phyloP scores from a whole-genome alignment of 2,329 filamentous ascomycete species.

The Alternaria longipes region DNA sequence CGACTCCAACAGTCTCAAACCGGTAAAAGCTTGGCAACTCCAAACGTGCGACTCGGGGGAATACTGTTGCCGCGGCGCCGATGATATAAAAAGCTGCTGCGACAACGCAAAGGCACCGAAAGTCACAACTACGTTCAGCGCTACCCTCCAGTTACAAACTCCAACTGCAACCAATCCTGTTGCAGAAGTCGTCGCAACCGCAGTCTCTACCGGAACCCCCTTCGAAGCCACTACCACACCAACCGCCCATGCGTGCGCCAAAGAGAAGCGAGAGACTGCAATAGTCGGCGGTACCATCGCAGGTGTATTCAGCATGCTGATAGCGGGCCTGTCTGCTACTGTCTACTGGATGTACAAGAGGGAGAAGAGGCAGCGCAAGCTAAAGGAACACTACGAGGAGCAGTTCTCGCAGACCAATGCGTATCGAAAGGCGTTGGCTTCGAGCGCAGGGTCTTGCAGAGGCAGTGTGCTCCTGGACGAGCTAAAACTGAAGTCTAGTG shows the following conservation, averaged over 20 bases:
- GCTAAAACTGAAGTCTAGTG: conserved; percentile 4
- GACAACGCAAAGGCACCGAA: conserved; percentile 36
- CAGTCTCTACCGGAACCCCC: conserved; percentile 17
- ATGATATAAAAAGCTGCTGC: conserved; percentile 42
- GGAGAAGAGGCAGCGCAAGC: conserved; percentile 42
- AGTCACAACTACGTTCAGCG: conserved; percentile 34
- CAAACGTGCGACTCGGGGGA: conserved; percentile 47
- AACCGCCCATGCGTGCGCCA: conserved; percentile 19
- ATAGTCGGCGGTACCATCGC: conserved; percentile 40
- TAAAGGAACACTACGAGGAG: conserved; percentile 49
- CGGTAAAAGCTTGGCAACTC: conserved; percentile 44
- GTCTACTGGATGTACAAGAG: conserved; percentile 39
- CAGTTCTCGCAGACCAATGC: conserved; percentile 41
- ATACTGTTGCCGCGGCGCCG: conserved; percentile 46
- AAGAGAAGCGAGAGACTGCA: conserved; percentile 31
- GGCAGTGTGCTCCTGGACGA: conserved; percentile 16
- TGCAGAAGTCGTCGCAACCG: conserved; percentile 19
- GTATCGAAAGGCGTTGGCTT: conserved; percentile 35
- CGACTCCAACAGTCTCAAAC: conserved; percentile 25
- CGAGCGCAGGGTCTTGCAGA: conserved; percentile 18
- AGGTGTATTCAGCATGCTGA: conserved; percentile 32
- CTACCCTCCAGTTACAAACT: conserved; percentile 30
- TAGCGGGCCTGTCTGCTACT: conserved; percentile 25
- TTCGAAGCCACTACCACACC: conserved; percentile 14
- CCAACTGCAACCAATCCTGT: conserved; percentile 14